Evolutionary conservation across 2,329 filamentous ascomycete genomes (phyloP).

Genomic region (Botrytis medusae): DNA sequence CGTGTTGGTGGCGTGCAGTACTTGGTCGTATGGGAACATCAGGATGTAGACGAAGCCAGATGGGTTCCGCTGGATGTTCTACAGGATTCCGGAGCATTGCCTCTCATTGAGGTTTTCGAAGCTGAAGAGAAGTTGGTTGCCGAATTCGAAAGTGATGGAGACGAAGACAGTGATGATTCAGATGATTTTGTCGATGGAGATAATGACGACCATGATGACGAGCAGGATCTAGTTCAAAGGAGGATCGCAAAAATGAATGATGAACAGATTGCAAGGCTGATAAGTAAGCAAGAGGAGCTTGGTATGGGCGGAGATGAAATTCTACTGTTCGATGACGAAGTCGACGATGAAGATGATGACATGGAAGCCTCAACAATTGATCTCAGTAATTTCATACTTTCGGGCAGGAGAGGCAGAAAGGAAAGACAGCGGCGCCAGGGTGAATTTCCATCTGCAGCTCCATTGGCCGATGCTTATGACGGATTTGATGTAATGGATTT

Average conservation of each 20-base stretch:
- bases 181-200: conserved; percentile 35
- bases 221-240: conserved; percentile 41
- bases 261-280: conserved; percentile 59
- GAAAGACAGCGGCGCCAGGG: conserved; percentile 36
- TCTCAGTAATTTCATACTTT: conserved; percentile 21
- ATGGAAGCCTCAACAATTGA: conserved; percentile 3
- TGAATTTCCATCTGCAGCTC: conserved; percentile 53
- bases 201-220: conserved; percentile 35
- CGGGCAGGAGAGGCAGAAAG: conserved; percentile 30
- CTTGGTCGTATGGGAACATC: conserved; percentile 49
- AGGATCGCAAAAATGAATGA: conserved; percentile 54
- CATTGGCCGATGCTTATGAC: conserved; percentile 55
- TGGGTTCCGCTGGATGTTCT: conserved; percentile 47
- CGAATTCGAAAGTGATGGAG: conserved; percentile 41
- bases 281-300: conserved; percentile 63
- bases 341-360: conserved; percentile 37
- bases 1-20: conserved; percentile 50
- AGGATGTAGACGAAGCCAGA: conserved; percentile 47
- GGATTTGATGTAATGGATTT: conserved; percentile 87
- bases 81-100: conserved; percentile 35
- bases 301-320: conserved; percentile 61
- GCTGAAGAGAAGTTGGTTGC: conserved; percentile 38
- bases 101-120: conserved; percentile 41
- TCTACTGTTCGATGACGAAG: conserved; percentile 53
- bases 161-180: conserved; percentile 33